Evolutionary conservation across 1,284 basidiomycete species (phyloP), one percentile per base, ranked within the genome.

Genomic region (Ceratobasidium sp.): DNA sequence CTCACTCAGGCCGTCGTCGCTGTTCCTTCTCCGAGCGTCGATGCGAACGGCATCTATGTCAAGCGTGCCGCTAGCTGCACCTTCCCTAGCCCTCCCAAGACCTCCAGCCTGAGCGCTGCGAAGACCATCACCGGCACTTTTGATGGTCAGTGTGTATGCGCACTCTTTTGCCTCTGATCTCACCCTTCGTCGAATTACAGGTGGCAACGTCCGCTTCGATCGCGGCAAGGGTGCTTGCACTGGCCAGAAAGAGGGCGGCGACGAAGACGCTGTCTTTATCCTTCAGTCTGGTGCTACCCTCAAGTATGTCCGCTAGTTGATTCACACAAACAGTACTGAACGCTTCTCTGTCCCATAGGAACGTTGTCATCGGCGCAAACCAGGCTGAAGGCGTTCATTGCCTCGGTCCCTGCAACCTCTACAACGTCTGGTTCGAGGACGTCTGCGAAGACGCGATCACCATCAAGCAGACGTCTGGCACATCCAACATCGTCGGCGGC

Each of bases 381-480:
- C 86, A 87, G 70, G 83, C 86, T 55, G 87, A 88, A 72, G 87
- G 87, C 69, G 82, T 87, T 82, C 44, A 46, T 13, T 46, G 44
- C 44, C 44, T 86, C 60, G 86, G 86, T 85, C 84, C 85, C 58
- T 87, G 86, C 83, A 86, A 76, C 44, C 84, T 61, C 78, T 84
- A 86, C 75, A 85, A 86, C 68, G 86, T 86, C 58, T 86, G 82
- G 82, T 87, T 86, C 78, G 86, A 86, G 83, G 86, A 87, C 79
- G 86, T 87, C 26, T 87, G 86, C 79, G 86, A 87, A 80, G 86
- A 87, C 79, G 86, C 86, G 44, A 85, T 86, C 51, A 79, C 79
- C 26, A 61, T 79, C 60, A 79, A 79, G 61, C 79, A 79, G 56
- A 79, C 68, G 33, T 70, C 75, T 26, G 79, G 72, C 42, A 77